Evolutionary conservation across 345 rosid genomes (phyloP).

Genomic region (Salix exigua): DNA sequence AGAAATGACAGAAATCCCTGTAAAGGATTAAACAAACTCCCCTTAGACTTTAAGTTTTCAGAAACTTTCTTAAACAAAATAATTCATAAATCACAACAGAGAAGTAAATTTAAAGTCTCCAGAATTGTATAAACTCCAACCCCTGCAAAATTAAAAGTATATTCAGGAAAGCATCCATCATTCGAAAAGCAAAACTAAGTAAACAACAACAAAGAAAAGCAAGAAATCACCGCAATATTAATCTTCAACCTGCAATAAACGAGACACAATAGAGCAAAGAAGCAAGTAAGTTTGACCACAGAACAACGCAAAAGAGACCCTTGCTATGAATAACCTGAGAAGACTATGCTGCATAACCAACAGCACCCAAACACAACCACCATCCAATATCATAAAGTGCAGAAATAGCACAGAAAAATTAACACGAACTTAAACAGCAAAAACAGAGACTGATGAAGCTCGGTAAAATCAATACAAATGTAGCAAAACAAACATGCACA

Average conservation of each 20-base stretch:
- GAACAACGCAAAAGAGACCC: constrained; percentile 11
- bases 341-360: background rate
- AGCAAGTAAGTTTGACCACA: constrained; percentile 17
- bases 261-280: constrained; percentile 12
- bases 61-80: constrained; percentile 4
- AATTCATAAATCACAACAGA: constrained; percentile 17
- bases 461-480: background rate
- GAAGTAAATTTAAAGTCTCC: constrained; percentile 41
- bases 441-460: background rate
- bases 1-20: constrained; percentile 14
- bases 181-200: constrained; percentile 8
- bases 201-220: constrained; percentile 8
- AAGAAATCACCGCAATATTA: constrained; percentile 7
- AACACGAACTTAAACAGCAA: background rate
- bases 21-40: background rate
- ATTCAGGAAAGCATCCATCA: constrained; percentile 30
- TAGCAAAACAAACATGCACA: background rate
- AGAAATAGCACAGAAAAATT: background rate
- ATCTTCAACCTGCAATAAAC: constrained; percentile 33
- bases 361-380: background rate
- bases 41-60: background rate
- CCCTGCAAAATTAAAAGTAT: constrained; percentile 70
- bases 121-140: constrained; percentile 43
- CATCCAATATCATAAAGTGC: background rate
- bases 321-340: constrained; percentile 16